These are phyloP conservation scores for Chaetomium cochliodes DNA, from an alignment of 495 filamentous ascomycete species.

Conservation along the genomic window DNA sequence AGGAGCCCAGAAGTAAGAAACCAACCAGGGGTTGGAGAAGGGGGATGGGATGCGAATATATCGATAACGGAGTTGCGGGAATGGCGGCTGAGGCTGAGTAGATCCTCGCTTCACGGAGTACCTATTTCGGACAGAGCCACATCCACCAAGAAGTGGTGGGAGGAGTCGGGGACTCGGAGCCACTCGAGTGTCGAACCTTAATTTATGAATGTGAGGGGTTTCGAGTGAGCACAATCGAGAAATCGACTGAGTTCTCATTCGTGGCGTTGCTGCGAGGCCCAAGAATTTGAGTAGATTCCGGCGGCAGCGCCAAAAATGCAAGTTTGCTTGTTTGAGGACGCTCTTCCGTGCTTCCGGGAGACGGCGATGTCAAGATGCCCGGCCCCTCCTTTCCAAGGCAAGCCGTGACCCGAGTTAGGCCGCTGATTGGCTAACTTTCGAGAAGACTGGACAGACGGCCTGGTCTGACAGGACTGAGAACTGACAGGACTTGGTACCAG, in stretches of 20 bases:
- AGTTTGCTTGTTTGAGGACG: too few species aligned
- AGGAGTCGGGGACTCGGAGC: background rate
- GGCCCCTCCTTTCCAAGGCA: slow-evolving; percentile 3
- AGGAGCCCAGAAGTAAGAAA: background rate
- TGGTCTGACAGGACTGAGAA: background rate
- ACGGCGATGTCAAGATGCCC: background rate
- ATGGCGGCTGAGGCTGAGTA: slow-evolving; percentile 18
- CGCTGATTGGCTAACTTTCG: slow-evolving; percentile 7
- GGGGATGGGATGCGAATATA: slow-evolving; percentile 1
- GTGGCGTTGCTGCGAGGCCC: background rate
- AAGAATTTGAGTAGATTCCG: background rate
- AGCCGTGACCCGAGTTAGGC: slow-evolving; percentile 4
- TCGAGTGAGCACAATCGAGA: background rate
- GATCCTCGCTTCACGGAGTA: slow-evolving; percentile 6
- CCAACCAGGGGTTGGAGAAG: slow-evolving; percentile 1
- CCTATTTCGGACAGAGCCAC: slow-evolving; percentile 10
- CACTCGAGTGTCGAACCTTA: background rate
- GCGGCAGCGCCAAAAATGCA: background rate
- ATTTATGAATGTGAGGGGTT: background rate
- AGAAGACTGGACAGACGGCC: background rate
- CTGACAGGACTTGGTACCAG: background rate
- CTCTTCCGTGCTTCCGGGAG: background rate
- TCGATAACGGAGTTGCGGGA: slow-evolving; percentile 10
- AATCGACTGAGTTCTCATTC: background rate
- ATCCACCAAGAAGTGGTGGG: background rate